Conservation (phyloP, 2,329 filamentous ascomycete species). For the Exophiala alcalophila region DNA sequence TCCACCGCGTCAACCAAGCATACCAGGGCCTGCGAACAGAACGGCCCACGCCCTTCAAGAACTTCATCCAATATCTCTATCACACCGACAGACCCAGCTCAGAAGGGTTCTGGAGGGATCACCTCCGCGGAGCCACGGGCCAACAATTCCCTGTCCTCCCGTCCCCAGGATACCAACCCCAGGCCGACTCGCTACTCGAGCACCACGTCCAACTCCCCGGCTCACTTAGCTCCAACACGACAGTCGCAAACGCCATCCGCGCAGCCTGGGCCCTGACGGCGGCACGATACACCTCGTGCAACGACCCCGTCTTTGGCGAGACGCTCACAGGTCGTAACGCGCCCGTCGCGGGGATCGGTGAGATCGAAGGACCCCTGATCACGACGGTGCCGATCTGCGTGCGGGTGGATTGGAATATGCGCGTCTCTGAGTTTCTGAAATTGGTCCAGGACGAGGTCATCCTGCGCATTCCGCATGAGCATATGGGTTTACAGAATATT, state of each 20-base stretch:
- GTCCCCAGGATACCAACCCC: slow-evolving; percentile 46
- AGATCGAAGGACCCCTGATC: slow-evolving; percentile 42
- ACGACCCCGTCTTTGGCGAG: slow-evolving; percentile 50
- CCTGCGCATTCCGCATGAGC: slow-evolving; percentile 61
- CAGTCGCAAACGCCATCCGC: slow-evolving; percentile 48
- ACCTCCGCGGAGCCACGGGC: slow-evolving; percentile 17
- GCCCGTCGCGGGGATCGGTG: slow-evolving; percentile 36
- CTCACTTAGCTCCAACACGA: slow-evolving; percentile 35
- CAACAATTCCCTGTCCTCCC: slow-evolving; percentile 43
- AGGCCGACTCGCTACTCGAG: slow-evolving; percentile 45
- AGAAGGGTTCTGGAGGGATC: slow-evolving; percentile 23
- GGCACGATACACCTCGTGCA: slow-evolving; percentile 45
- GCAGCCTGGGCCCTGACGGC: slow-evolving; percentile 50
- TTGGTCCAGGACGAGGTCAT: slow-evolving; percentile 56
- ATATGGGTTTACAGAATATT: slow-evolving; percentile 54
- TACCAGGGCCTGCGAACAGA: slow-evolving; percentile 23
- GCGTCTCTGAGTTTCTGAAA: slow-evolving; percentile 51
- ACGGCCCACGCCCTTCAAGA: slow-evolving; percentile 23
- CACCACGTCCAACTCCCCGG: slow-evolving; percentile 38
- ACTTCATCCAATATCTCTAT: slow-evolving; percentile 31
- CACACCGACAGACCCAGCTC: slow-evolving; percentile 20
- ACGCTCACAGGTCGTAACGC: slow-evolving; percentile 39
- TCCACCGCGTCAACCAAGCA: slow-evolving; percentile 19
- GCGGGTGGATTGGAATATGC: slow-evolving; percentile 37
- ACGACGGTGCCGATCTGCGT: slow-evolving; percentile 45